Evolutionary conservation across 2,329 filamentous ascomycete genomes (phyloP).

Genomic region (Claviceps maximensis): DNA sequence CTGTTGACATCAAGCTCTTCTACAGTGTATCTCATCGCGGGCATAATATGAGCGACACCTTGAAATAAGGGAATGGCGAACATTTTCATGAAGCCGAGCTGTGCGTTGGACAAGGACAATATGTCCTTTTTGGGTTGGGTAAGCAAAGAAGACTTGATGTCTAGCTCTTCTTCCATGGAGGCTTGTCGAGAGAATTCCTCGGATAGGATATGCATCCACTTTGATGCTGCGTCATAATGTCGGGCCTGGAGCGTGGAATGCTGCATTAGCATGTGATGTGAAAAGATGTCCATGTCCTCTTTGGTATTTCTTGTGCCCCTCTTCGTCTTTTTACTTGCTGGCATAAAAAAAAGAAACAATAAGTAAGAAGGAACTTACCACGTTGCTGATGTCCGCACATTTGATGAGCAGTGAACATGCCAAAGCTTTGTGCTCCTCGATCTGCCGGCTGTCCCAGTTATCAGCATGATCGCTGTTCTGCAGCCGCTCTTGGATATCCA

Average conservation of each 20-base stretch:
- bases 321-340: not conserved
- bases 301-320: not conserved
- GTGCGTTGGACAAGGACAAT: slow-evolving; percentile 69
- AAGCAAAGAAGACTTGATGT: slow-evolving; percentile 78
- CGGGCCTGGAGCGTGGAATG: slow-evolving; percentile 49
- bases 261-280: not conserved
- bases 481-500: slow-evolving; percentile 67
- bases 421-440: slow-evolving; percentile 65
- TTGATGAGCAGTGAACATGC: slow-evolving; percentile 92
- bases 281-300: not conserved
- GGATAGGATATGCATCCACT: slow-evolving; percentile 89
- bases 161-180: slow-evolving; percentile 76
- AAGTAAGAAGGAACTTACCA: slow-evolving; percentile 46
- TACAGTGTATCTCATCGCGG: slow-evolving; percentile 71
- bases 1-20: slow-evolving; percentile 72
- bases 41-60: slow-evolving; percentile 73
- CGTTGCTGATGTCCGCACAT: slow-evolving; percentile 97
- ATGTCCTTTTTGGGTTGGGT: slow-evolving; percentile 73
- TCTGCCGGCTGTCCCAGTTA: slow-evolving; percentile 62
- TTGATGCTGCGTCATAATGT: slow-evolving; percentile 64
- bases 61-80: slow-evolving; percentile 89
- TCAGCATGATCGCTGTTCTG: slow-evolving; percentile 52
- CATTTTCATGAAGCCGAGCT: slow-evolving; percentile 92
- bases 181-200: slow-evolving; percentile 92
- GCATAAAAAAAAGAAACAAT: too few relatives aligned